These are phyloP conservation scores for Colletotrichum tropicale DNA, from an alignment of 2,329 filamentous ascomycete species.

Conservation along the genomic window DNA sequence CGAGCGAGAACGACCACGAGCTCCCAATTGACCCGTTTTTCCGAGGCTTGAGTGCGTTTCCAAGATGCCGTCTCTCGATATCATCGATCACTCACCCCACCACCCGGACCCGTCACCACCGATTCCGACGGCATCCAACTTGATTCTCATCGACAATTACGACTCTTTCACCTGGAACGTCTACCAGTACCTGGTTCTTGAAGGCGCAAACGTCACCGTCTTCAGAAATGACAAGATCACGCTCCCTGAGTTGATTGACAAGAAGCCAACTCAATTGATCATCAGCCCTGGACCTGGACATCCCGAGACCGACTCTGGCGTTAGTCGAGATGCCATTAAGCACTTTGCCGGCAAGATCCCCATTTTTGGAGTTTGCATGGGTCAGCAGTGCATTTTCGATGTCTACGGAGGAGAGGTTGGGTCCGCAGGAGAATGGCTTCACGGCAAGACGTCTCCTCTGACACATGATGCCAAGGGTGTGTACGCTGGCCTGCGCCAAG, in stretches of 20 bases:
- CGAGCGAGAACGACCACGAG: not conserved
- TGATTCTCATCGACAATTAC: conserved; percentile 98
- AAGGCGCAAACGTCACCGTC: conserved; percentile 89
- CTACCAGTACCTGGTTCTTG: conserved; percentile 97
- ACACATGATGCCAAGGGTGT: conserved; percentile 92
- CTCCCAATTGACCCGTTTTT: not conserved
- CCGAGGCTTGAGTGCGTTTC: not conserved
- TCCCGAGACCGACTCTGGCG: conserved; percentile 86
- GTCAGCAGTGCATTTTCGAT: conserved; percentile 97
- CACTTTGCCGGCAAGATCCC: conserved; percentile 95
- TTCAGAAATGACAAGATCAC: conserved; percentile 92
- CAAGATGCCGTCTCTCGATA: conserved; percentile 54
- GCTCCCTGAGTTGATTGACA: conserved; percentile 79
- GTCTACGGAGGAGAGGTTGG: conserved; percentile 90
- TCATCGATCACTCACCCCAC: conserved; percentile 84
- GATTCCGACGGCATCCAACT: conserved; percentile 82
- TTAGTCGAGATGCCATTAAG: conserved; percentile 89
- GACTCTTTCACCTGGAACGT: conserved; percentile 99
- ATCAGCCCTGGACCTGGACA: conserved; percentile 96
- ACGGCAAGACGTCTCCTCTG: conserved; percentile 94
- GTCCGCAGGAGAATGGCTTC: conserved; percentile 93
- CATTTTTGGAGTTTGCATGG: conserved; percentile 98
- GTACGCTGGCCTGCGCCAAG: conserved; percentile 80
- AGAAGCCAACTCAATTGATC: conserved; percentile 91
- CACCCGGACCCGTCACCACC: conserved; percentile 77